These are phyloP conservation scores for Cercospora sesami DNA, from an alignment of 2,329 filamentous ascomycete species.

Conservation along the genomic window DNA sequence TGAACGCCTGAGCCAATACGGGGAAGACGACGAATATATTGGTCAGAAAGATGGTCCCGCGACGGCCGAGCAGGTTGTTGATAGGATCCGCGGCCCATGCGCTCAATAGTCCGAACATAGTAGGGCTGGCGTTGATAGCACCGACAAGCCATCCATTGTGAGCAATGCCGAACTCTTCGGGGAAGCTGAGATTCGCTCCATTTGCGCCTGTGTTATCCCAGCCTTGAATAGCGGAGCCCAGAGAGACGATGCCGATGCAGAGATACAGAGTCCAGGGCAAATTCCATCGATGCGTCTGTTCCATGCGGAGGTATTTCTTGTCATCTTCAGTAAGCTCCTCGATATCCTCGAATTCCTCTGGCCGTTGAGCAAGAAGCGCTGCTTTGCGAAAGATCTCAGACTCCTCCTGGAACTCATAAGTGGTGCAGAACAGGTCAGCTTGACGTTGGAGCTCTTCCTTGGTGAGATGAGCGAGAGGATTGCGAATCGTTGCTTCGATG, in stretches of 20 bases:
- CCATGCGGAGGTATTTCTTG: slow-evolving; percentile 44
- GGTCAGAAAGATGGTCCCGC: slow-evolving; percentile 42
- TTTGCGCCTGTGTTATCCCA: slow-evolving; percentile 39
- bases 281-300: slow-evolving; percentile 53
- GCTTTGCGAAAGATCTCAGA: slow-evolving; percentile 54
- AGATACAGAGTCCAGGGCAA: slow-evolving; percentile 54
- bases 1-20: slow-evolving; percentile 61
- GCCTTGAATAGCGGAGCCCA: slow-evolving; percentile 29
- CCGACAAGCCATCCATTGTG: slow-evolving; percentile 37
- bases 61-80: slow-evolving; percentile 36
- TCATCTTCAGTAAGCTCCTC: slow-evolving; percentile 50
- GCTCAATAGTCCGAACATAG: slow-evolving; percentile 42
- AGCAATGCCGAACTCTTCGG: slow-evolving; percentile 31
- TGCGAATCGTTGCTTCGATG: slow-evolving; percentile 14
- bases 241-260: slow-evolving; percentile 35
- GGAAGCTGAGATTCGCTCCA: slow-evolving; percentile 36
- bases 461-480: slow-evolving; percentile 19
- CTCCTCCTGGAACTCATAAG: slow-evolving; percentile 39
- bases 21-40: slow-evolving; percentile 59
- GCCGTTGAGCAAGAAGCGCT: slow-evolving; percentile 54
- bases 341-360: slow-evolving; percentile 51
- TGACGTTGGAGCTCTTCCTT: slow-evolving; percentile 16
- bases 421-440: slow-evolving; percentile 21
- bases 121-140: slow-evolving; percentile 52
- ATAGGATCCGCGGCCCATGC: slow-evolving; percentile 56